Evolutionary conservation across 108 stramenopile genomes (phyloP), one percentile per base, ranked within the genome.

Genomic region (Nannochloropsis gaditana): DNA sequence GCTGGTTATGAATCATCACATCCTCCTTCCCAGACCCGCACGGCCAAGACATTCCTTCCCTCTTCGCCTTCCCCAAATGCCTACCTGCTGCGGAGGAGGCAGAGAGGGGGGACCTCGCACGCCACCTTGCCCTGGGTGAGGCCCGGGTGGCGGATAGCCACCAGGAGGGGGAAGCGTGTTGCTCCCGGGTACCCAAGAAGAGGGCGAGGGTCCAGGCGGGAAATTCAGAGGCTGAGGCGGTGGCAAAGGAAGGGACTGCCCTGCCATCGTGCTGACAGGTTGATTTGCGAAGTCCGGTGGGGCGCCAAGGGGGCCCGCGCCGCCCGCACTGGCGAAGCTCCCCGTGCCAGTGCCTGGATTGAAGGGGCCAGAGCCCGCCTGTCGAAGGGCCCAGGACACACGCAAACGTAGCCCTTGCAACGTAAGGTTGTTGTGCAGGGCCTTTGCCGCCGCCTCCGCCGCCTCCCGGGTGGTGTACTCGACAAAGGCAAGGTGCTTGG

Each of bases 361-460:
- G 59, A 2, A 15, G n/a, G n/a, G 59, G 19, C 19, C 59, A n/a
- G 19, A 15, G n/a, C 59, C 59, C 59, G 59, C 59, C 19, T 1
- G 59, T 2, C 59, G 59, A 4, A n/a, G 15, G 19, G 59, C 59
- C 59, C 59, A 73, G 59, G 59, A n/a, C 3, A 73, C 59, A n/a
- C 59, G 59, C 15, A 73, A n/a, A 8, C 59, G 59, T 15, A 73
- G 59, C n/a, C 59, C 59, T 8, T 73, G 59, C 59, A 73, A 73
- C 4, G 59, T 73, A n/a, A 73, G 59, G 59, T 73, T 73, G 59
- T 86, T 86, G 83, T 85, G 83, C 41, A 85, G 82, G 50, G 85
- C 81, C 11, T 85, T 50, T 5, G 88, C 88, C 11, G 88, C 88
- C 11, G 85, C 81, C 44, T 89, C 88, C 19, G 88, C 88, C 42